Evolutionary conservation across 2,329 filamentous ascomycete species (phyloP).

Genomic region (Nigrograna mackinnonii): DNA sequence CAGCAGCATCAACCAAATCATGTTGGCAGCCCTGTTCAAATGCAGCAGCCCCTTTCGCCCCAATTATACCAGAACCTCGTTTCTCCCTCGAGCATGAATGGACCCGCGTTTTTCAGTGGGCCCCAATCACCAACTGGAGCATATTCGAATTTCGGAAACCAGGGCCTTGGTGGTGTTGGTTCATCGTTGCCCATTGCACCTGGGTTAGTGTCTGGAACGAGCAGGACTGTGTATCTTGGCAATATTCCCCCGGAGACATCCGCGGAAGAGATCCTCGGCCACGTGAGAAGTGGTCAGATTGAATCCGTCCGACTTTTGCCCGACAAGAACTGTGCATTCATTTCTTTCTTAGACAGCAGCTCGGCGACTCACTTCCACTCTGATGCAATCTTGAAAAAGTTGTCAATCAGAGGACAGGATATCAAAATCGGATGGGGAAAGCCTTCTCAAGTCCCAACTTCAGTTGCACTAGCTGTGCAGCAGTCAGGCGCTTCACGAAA

Average conservation of each 20-base stretch:
- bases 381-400: constrained; percentile 98
- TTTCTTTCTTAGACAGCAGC: constrained; percentile 96
- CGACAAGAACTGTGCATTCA: constrained; percentile 99
- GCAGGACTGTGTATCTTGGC: constrained; percentile 93
- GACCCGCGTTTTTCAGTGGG: constrained; percentile 76
- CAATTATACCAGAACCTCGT: constrained; percentile 84
- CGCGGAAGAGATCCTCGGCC: constrained; percentile 93
- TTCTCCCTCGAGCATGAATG: constrained; percentile 81
- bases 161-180: constrained; percentile 66
- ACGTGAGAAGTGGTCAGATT: constrained; percentile 96
- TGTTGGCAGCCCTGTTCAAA: constrained; percentile 74
- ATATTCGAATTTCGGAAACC: constrained; percentile 67
- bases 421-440: constrained; percentile 99
- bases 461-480: constrained; percentile 94
- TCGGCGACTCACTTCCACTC: constrained; percentile 99
- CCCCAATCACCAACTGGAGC: constrained; percentile 84
- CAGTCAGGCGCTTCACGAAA: constrained; percentile 96
- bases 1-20: constrained; percentile 65
- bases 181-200: constrained; percentile 76
- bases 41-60: constrained; percentile 72
- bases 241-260: constrained; percentile 98
- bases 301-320: constrained; percentile 96
- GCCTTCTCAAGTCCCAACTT: constrained; percentile 95
- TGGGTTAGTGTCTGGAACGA: constrained; percentile 86
- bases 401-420: constrained; percentile 97